These are phyloP conservation scores for Globisporangium heterothallicum DNA, from an alignment of 352 stramenopile species.

Conservation along the genomic window DNA sequence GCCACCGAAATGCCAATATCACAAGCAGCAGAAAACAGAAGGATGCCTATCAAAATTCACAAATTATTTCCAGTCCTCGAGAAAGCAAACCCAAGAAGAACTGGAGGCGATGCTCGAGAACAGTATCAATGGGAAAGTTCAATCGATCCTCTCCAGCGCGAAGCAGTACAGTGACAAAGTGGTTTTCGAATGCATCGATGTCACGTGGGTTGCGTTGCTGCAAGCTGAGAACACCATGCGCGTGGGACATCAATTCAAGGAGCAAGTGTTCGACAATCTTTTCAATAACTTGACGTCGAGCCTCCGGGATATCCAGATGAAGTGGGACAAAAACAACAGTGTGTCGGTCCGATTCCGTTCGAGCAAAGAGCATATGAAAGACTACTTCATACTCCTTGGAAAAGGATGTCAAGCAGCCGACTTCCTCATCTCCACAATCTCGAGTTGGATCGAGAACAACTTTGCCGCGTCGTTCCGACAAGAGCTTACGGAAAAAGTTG, in stretches of 20 bases:
- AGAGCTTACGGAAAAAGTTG: not conserved
- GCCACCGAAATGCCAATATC: too few species aligned
- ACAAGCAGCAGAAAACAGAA: too few species aligned
- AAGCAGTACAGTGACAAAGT: not conserved
- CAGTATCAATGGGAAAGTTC: not conserved
- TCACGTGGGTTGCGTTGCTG: not conserved
- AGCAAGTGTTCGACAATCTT: not conserved
- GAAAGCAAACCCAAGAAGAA: too few species aligned
- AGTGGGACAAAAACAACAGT: not conserved
- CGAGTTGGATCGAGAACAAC: not conserved
- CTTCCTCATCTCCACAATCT: not conserved
- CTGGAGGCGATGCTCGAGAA: not conserved
- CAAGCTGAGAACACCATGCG: not conserved
- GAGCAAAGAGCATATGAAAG: not conserved
- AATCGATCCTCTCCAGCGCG: not conserved
- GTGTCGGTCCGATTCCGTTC: not conserved
- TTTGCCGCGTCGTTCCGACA: not conserved
- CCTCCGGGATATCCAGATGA: not conserved
- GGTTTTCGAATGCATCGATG: not conserved
- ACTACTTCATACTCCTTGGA: not conserved
- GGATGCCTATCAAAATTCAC: too few species aligned
- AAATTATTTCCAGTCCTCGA: too few species aligned
- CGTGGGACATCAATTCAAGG: not conserved
- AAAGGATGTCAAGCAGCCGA: not conserved
- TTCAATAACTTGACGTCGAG: not conserved